phyloP scores from a whole-genome alignment of 2,329 filamentous ascomycete genomes.

The Botryotinia narcissicola region DNA sequence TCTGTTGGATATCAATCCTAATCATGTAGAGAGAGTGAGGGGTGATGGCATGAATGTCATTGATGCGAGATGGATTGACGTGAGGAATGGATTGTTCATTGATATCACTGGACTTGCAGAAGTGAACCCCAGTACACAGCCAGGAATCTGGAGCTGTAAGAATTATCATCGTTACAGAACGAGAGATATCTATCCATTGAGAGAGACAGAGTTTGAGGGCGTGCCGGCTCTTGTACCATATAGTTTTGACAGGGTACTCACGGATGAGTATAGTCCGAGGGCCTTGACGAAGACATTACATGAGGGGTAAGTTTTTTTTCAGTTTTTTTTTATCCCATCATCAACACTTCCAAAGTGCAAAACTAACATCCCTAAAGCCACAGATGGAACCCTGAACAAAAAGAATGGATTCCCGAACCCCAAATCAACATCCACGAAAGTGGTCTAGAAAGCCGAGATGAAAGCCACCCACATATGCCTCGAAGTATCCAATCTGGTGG shows the following conservation, averaged over 20 bases:
- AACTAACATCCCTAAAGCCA: constrained; percentile 47
- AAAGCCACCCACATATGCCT: constrained; percentile 27
- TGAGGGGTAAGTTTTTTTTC: constrained; percentile 52
- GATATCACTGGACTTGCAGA: constrained; percentile 78
- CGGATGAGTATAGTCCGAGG: constrained; percentile 63
- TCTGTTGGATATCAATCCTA: constrained; percentile 75
- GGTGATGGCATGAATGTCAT: constrained; percentile 76
- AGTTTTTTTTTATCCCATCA: neutral
- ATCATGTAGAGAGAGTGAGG: constrained; percentile 57
- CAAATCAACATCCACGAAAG: neutral
- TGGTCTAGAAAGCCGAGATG: neutral
- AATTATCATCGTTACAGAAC: constrained; percentile 71
- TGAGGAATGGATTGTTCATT: constrained; percentile 72
- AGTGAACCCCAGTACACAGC: constrained; percentile 55
- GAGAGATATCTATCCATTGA: constrained; percentile 73
- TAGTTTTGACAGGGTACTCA: constrained; percentile 62
- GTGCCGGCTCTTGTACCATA: constrained; percentile 68
- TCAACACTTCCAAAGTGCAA: constrained; percentile 9
- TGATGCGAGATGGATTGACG: constrained; percentile 81
- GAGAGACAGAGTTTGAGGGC: constrained; percentile 72
- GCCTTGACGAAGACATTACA: constrained; percentile 60
- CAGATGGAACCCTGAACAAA: constrained; percentile 55
- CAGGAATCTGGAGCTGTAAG: constrained; percentile 75
- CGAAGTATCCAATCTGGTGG: constrained; percentile 27
- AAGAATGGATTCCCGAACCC: constrained; percentile 51